These are phyloP conservation scores for Fusarium praegraminearum DNA, from an alignment of 2,329 filamentous ascomycete genomes.

Conservation along the genomic window DNA sequence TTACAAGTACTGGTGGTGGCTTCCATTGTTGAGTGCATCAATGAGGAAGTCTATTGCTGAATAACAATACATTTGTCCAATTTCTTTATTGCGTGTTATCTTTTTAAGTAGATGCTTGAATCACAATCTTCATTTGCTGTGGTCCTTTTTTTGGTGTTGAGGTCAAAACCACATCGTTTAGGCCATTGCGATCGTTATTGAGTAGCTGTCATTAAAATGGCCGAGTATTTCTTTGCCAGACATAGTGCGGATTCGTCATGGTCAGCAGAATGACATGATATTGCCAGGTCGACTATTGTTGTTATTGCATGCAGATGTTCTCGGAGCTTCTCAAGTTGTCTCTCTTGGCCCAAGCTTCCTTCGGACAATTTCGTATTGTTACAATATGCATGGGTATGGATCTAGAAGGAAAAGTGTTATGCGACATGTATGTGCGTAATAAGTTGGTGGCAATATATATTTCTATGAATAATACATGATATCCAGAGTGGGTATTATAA, in stretches of 20 bases:
- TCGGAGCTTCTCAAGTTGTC: not conserved
- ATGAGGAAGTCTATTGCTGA: not conserved
- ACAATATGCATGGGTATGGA: not conserved
- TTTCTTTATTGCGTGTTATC: not conserved
- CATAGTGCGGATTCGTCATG: not conserved
- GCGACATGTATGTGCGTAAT: not conserved
- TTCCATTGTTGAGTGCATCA: conserved; percentile 13
- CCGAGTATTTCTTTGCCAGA: not conserved
- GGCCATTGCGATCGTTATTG: not conserved
- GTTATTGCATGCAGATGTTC: not conserved
- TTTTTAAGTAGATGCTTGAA: not conserved
- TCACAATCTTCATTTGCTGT: not conserved
- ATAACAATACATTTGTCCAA: not conserved
- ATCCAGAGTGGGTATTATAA: not conserved
- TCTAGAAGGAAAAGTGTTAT: not conserved
- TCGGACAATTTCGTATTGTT: conserved; percentile 8
- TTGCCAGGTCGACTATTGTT: not conserved
- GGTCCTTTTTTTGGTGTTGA: conserved; percentile 11
- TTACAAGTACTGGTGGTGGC: conserved; percentile 13
- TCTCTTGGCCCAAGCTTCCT: not conserved
- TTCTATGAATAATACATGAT: not conserved
- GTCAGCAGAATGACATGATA: not conserved
- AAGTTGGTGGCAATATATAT: not conserved
- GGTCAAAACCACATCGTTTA: not conserved
- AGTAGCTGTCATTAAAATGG: not conserved